phyloP scores from a whole-genome alignment of 2,329 filamentous ascomycete species.

The Plenodomus lindquistii region DNA sequence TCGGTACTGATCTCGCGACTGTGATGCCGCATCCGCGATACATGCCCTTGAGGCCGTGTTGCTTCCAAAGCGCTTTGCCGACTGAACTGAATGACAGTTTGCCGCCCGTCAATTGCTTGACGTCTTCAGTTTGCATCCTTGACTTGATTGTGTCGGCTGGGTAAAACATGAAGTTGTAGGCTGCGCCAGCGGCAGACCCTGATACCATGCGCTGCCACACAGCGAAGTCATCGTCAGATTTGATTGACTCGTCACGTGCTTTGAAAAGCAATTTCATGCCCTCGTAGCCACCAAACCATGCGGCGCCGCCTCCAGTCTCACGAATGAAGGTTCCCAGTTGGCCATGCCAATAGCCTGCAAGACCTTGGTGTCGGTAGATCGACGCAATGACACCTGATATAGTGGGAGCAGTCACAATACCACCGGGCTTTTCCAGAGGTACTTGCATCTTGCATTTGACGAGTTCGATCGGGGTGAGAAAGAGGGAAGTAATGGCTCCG shows the following conservation, averaged over 20 bases:
- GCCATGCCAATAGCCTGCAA: slow-evolving; percentile 91
- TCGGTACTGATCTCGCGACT: slow-evolving; percentile 82
- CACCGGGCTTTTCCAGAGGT: slow-evolving; percentile 51
- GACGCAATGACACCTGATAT: slow-evolving; percentile 74
- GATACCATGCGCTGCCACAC: slow-evolving; percentile 86
- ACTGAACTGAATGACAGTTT: slow-evolving; percentile 74
- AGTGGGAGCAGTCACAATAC: slow-evolving; percentile 56
- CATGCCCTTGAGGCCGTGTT: slow-evolving; percentile 80
- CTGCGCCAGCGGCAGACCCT: slow-evolving; percentile 85
- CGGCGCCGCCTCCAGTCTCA: slow-evolving; percentile 88
- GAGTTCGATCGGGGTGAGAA: slow-evolving; percentile 92
- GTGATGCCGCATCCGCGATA: slow-evolving; percentile 97
- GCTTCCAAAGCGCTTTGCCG: slow-evolving; percentile 73
- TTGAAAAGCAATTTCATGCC: slow-evolving; percentile 70
- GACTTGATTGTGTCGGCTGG: slow-evolving; percentile 98
- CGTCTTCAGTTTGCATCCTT: slow-evolving; percentile 87
- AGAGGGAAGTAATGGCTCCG: slow-evolving; percentile 84
- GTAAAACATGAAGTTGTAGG: slow-evolving; percentile 97
- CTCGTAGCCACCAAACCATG: slow-evolving; percentile 75
- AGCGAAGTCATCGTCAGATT: slow-evolving; percentile 62
- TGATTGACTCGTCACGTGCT: slow-evolving; percentile 45
- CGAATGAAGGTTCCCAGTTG: slow-evolving; percentile 92
- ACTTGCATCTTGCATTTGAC: slow-evolving; percentile 99
- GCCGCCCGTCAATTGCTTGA: slow-evolving; percentile 57
- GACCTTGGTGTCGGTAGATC: slow-evolving; percentile 79